A percentile compares a stretch with the other conserved stretches of the same genome.
These are phyloP conservation scores for Guyanaporus albipodus DNA, from an alignment of 768 basidiomycete genomes.

Conservation along the genomic window DNA sequence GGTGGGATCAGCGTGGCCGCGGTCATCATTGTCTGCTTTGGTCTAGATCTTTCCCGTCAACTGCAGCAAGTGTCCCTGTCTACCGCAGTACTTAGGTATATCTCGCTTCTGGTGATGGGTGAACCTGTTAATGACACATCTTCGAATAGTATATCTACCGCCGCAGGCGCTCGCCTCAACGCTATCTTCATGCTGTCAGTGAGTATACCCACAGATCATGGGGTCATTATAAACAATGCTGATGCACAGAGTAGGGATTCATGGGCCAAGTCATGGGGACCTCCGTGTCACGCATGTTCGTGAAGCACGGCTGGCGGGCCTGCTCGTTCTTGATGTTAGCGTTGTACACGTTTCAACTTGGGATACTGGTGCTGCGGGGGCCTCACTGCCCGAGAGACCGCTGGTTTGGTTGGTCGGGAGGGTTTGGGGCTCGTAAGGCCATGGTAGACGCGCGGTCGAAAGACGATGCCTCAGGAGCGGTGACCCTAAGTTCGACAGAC, in stretches of 20 bases:
- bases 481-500: background rate
- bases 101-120: background rate
- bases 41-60: constrained; percentile 74
- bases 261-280: constrained; percentile 84
- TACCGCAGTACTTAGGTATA: constrained; percentile 55
- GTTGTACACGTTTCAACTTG: constrained; percentile 51
- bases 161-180: constrained; percentile 68
- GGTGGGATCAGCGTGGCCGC: constrained; percentile 69
- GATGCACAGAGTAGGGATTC: constrained; percentile 41
- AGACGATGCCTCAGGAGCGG: background rate
- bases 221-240: background rate
- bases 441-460: constrained; percentile 25
- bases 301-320: constrained; percentile 65
- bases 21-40: constrained; percentile 64
- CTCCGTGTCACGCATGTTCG: constrained; percentile 66
- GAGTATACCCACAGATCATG: constrained; percentile 14
- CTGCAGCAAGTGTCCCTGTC: constrained; percentile 65
- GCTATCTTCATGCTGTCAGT: constrained; percentile 72
- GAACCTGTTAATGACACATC: constrained; percentile 8
- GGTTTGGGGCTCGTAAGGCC: constrained; percentile 41
- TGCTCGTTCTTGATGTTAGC: constrained; percentile 59
- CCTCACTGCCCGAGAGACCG: constrained; percentile 49
- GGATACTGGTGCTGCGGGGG: constrained; percentile 60
- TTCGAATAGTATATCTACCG: constrained; percentile 29
- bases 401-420: constrained; percentile 67